Evolutionary conservation across 2,329 filamentous ascomycete genomes (phyloP).

Genomic region (Fusarium tupiense): DNA sequence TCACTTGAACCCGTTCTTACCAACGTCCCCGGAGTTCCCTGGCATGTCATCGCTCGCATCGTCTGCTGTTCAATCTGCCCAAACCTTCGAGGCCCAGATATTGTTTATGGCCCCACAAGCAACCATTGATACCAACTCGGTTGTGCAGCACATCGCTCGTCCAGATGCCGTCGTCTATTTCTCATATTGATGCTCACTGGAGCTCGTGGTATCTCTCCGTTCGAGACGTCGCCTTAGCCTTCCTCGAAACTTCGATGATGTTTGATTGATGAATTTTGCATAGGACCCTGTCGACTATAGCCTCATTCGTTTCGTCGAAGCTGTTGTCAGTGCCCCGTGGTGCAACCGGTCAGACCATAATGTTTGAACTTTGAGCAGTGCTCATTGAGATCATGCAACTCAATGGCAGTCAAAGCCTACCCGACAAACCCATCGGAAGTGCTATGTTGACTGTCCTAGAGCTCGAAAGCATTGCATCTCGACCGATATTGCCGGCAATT

Average conservation of each 20-base stretch:
- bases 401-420: neutral
- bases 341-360: neutral
- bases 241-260: neutral
- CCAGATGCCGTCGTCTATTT: neutral
- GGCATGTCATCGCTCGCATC: neutral
- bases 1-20: constrained; percentile 2
- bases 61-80: neutral
- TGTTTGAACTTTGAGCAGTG: neutral
- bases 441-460: neutral
- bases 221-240: neutral
- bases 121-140: neutral
- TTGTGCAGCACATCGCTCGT: neutral
- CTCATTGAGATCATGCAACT: neutral
- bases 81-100: neutral
- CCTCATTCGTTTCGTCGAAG: neutral
- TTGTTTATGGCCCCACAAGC: neutral
- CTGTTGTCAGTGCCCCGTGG: neutral
- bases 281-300: neutral
- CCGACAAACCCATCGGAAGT: neutral
- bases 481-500: constrained; percentile 17
- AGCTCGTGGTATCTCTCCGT: neutral
- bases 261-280: neutral
- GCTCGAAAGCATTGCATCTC: constrained; percentile 3
- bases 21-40: neutral
- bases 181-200: neutral